Base-by-base conservation (phyloP, 2,329 filamentous ascomycete species). In the Clarireedia hainanense region DNA sequence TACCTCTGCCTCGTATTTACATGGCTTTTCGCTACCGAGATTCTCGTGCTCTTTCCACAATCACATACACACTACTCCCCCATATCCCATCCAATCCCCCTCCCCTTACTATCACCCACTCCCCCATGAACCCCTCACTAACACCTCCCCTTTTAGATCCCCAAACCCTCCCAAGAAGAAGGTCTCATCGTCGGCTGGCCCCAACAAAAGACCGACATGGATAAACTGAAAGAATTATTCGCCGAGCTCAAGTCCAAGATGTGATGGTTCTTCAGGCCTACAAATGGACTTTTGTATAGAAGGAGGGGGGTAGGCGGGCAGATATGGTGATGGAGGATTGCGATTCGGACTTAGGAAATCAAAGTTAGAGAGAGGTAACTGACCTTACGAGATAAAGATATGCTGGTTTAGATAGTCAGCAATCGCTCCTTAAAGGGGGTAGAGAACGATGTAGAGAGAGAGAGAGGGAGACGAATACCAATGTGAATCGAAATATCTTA, bases 191-290 rank as follows among this genome's bases (percentile, higher is more conserved):
- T 97, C 63, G 71, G 74, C 36, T 99, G 94, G 94, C 90, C 91
- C 20, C 76, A 84, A 61, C 80, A 89, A 73, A 72, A 76, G 59
- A 80, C 80, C 1, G 85, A 96, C 65, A 95, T 94, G 86, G 88
- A 89, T 1, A 81, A 85, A 69, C 75, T 99, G 65, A 89, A 91
- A 78, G 82, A 81, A 60, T 75, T 95, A 59, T 78, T 81, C 59
- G 90, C 92, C 71, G 88, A 95, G 55, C 78, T 99, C 68, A 95
- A 95, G 80, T 74, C 86, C 15, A 96, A 91, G 79, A 92, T 97
- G 80, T 96, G 77, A 72, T 51, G 2, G 2, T 30, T 30, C 27
- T 30, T 30, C 6, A 7, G 7, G 6, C 27, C 27, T 10, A 30
- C 6, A 10, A 30, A 30, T 30, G 6, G 27, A 20, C 20, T 20